Conservation (phyloP, 2,329 filamentous ascomycete species). For the Pezicula radicicola region DNA sequence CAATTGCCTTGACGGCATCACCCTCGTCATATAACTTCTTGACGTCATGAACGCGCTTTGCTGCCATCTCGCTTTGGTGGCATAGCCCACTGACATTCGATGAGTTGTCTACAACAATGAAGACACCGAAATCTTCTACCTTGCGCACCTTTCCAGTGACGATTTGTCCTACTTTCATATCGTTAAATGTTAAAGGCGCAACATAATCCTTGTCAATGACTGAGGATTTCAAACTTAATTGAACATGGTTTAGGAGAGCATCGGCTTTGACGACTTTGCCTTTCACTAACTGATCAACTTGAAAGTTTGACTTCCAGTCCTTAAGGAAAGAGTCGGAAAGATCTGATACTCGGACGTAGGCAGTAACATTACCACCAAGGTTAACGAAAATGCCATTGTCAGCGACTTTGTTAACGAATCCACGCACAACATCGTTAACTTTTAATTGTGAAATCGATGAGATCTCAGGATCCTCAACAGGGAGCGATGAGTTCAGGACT, state of each 20-base stretch:
- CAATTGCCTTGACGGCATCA: conserved; percentile 88
- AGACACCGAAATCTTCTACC: conserved; percentile 92
- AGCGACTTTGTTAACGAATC: conserved; percentile 86
- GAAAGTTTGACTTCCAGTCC: conserved; percentile 89
- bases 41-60: conserved; percentile 78
- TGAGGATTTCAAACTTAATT: conserved; percentile 85
- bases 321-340: conserved; percentile 90
- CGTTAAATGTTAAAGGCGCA: conserved; percentile 68
- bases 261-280: conserved; percentile 79
- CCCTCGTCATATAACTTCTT: conserved; percentile 85
- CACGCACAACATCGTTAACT: conserved; percentile 76
- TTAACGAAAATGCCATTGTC: conserved; percentile 88
- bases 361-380: conserved; percentile 77
- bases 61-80: conserved; percentile 88
- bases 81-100: conserved; percentile 89
- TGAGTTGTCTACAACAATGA: conserved; percentile 85
- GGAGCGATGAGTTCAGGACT: conserved; percentile 80
- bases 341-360: conserved; percentile 81
- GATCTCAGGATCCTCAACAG: conserved; percentile 80
- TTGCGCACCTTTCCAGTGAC: conserved; percentile 90
- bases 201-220: conserved; percentile 77
- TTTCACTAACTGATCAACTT: conserved; percentile 85
- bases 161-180: conserved; percentile 75
- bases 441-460: conserved; percentile 67
- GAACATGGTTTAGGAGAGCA: conserved; percentile 64